phyloP scores from a whole-genome alignment of 768 basidiomycete species.

The Mrakia hoshinonis region DNA sequence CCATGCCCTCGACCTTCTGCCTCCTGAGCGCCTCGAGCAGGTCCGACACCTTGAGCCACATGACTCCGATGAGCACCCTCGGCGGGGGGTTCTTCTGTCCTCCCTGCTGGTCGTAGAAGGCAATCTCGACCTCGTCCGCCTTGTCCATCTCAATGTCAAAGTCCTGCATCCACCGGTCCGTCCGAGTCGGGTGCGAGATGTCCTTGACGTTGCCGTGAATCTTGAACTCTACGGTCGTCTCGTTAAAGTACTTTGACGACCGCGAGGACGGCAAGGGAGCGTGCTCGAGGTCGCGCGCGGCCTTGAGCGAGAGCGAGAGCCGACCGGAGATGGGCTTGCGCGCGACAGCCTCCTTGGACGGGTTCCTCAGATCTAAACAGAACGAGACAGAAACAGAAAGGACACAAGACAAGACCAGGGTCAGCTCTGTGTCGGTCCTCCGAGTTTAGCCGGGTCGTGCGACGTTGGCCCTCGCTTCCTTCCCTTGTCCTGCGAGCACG shows the following conservation, averaged over 20 bases:
- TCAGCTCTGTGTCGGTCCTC: not conserved
- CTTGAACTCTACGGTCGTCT: constrained; percentile 88
- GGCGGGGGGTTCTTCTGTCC: constrained; percentile 57
- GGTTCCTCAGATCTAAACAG: constrained; percentile 17
- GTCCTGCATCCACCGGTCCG: constrained; percentile 95
- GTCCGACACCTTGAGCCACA: constrained; percentile 91
- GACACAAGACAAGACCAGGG: not conserved
- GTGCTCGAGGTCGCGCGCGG: constrained; percentile 90
- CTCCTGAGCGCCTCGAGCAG: constrained; percentile 84
- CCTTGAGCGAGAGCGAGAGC: constrained; percentile 75
- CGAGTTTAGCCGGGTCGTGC: not conserved
- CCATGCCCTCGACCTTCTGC: constrained; percentile 73
- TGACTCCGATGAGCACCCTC: constrained; percentile 58
- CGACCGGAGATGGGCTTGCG: constrained; percentile 94
- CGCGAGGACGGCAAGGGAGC: constrained; percentile 67
- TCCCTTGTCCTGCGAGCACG: not conserved
- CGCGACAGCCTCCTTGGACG: constrained; percentile 62
- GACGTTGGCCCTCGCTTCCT: not conserved
- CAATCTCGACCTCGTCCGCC: constrained; percentile 95
- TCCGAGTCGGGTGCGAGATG: constrained; percentile 82
- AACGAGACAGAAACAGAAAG: not conserved
- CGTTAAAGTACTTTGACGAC: constrained; percentile 62
- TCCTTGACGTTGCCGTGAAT: constrained; percentile 92
- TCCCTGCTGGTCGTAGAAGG: constrained; percentile 82
- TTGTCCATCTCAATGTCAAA: constrained; percentile 96